phyloP scores from a whole-genome alignment of 2,329 filamentous ascomycete genomes.

The Laburnicola sp. region DNA sequence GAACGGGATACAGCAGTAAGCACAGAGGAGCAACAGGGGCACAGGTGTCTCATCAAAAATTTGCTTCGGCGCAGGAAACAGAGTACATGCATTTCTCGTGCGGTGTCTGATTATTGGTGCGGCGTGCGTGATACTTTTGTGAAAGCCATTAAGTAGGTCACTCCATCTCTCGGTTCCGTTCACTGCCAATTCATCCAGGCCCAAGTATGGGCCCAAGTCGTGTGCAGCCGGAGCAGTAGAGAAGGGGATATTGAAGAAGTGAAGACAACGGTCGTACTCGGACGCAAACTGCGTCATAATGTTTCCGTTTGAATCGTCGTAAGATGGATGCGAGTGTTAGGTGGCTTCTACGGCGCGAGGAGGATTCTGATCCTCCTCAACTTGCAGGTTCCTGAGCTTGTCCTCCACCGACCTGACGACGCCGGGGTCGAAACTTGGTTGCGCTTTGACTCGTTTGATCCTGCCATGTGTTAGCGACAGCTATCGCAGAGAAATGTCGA shows the following conservation, averaged over 20 bases:
- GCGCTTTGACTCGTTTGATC: slow-evolving; percentile 58
- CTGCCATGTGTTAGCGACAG: slow-evolving; percentile 34
- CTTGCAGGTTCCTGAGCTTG: slow-evolving; percentile 50
- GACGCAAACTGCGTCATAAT: slow-evolving; percentile 6
- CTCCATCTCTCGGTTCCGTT: neutral
- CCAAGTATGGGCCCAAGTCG: slow-evolving; percentile 1
- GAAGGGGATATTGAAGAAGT: slow-evolving; percentile 5
- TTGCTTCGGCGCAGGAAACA: slow-evolving; percentile 6
- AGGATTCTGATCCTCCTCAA: slow-evolving; percentile 22
- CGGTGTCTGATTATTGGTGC: slow-evolving; percentile 9
- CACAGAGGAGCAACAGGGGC: neutral
- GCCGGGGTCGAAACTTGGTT: slow-evolving; percentile 64
- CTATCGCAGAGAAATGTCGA: too few relatives aligned
- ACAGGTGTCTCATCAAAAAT: neutral
- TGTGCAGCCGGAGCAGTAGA: slow-evolving; percentile 1
- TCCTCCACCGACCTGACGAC: slow-evolving; percentile 61
- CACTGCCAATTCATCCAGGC: neutral
- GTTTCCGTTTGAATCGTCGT: neutral
- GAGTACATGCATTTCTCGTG: slow-evolving; percentile 11
- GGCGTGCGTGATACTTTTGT: neutral
- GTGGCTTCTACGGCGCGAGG: slow-evolving; percentile 5
- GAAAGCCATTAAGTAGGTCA: neutral
- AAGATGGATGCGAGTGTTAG: neutral
- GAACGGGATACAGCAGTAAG: neutral
- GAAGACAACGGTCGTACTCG: slow-evolving; percentile 7